Evolutionary conservation across 306 rosid species (phyloP).

Genomic region (Herpetospermum pedunculosum): DNA sequence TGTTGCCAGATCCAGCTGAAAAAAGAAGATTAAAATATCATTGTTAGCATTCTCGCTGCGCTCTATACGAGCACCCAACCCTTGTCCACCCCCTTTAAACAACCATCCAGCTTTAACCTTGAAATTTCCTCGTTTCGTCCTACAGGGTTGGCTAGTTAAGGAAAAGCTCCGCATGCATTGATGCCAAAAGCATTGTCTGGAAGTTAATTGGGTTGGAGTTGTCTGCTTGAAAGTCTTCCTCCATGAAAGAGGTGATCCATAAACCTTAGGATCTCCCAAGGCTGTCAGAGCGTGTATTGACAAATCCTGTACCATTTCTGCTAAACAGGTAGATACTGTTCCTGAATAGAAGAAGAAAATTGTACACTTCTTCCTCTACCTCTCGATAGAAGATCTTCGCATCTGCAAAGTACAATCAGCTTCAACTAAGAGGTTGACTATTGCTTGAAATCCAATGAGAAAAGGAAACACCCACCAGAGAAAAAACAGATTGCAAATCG

Average conservation of each 20-base stretch:
- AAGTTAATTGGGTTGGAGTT: conserved; percentile 22
- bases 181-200: conserved; percentile 31
- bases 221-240: conserved; percentile 31
- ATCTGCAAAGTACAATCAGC: not conserved
- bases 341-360: not conserved
- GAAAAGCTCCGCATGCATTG: conserved; percentile 20
- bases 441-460: not conserved
- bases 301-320: conserved; percentile 51
- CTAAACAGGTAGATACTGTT: not conserved
- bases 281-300: conserved; percentile 43
- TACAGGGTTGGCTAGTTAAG: conserved; percentile 24
- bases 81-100: conserved; percentile 59
- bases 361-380: not conserved
- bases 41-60: conserved; percentile 83
- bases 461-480: not conserved
- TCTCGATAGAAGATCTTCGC: not conserved
- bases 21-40: conserved; percentile 77
- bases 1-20: conserved; percentile 80
- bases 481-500: not conserved
- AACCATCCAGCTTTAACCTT: conserved; percentile 71
- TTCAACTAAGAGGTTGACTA: not conserved
- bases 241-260: conserved; percentile 36
- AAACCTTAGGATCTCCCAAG: conserved; percentile 29
- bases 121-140: conserved; percentile 24
- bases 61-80: conserved; percentile 55